These are phyloP conservation scores for Rhodotorula graminis DNA, from an alignment of 768 basidiomycete genomes.

Conservation along the genomic window DNA sequence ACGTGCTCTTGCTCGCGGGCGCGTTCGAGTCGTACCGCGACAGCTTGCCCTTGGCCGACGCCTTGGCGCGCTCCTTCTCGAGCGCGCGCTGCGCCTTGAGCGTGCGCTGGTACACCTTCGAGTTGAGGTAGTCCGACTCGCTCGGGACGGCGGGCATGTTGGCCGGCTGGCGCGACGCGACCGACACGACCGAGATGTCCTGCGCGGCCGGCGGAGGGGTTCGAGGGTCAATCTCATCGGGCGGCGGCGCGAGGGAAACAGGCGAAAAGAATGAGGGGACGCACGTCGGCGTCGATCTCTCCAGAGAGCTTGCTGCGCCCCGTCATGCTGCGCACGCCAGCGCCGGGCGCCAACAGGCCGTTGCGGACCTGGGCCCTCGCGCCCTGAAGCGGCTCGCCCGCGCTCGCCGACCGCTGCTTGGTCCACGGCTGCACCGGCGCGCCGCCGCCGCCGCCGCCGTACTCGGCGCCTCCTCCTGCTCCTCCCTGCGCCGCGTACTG, in stretches of 20 bases:
- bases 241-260: too few species aligned
- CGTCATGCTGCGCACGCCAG: background rate
- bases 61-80: constrained; percentile 37
- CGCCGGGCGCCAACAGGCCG: constrained; percentile 6
- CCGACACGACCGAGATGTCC: constrained; percentile 1
- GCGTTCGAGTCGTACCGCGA: constrained; percentile 23
- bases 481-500: background rate
- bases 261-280: background rate
- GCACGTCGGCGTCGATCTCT: constrained; percentile 29
- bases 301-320: constrained; percentile 35
- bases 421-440: too few species aligned
- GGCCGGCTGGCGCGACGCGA: constrained; percentile 3
- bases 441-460: too few species aligned
- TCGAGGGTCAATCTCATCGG: too few species aligned
- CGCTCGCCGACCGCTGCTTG: background rate
- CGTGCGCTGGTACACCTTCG: constrained; percentile 36
- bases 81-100: constrained; percentile 37
- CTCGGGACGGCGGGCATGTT: constrained; percentile 8
- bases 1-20: constrained; percentile 18
- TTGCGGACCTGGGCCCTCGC: constrained; percentile 17
- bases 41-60: constrained; percentile 29
- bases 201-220: background rate
- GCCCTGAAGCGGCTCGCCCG: constrained; percentile 1
- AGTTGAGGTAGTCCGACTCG: constrained; percentile 36
- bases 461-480: background rate